Evolutionary conservation across 2,329 filamentous ascomycete species (phyloP).

Genomic region (Mariannaea sp.): DNA sequence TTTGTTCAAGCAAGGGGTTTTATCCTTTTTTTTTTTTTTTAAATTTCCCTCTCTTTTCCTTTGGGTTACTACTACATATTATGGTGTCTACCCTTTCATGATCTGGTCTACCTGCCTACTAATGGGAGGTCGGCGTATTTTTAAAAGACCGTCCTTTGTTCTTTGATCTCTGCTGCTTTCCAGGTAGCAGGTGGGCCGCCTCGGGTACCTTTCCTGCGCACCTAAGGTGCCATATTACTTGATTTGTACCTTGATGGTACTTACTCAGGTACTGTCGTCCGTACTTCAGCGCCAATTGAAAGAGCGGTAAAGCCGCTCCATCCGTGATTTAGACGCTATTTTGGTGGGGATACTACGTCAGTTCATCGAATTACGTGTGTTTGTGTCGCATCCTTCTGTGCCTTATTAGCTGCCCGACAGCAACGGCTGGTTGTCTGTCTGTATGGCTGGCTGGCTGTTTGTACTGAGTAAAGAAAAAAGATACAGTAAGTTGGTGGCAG

Average conservation of each 20-base stretch:
- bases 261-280: background rate
- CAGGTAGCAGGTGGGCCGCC: background rate
- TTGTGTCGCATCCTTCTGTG: too few species aligned
- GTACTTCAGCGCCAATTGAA: background rate
- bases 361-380: background rate
- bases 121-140: too few species aligned
- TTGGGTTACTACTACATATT: too few species aligned
- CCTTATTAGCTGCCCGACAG: too few species aligned
- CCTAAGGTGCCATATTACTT: background rate
- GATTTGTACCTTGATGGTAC: background rate
- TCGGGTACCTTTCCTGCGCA: background rate
- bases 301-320: conserved; percentile 15
- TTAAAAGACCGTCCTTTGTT: too few species aligned
- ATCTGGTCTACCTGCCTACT: too few species aligned
- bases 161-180: background rate
- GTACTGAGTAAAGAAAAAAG: too few species aligned
- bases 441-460: too few species aligned
- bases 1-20: background rate
- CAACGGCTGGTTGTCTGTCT: too few species aligned
- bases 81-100: too few species aligned
- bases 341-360: background rate
- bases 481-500: too few species aligned
- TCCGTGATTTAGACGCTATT: background rate
- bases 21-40: background rate
- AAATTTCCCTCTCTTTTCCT: too few species aligned